A percentile compares a stretch with the other conserved stretches of the same genome.
Conservation (phyloP, 441 rosid genomes). For the Mallotus repandus region DNA sequence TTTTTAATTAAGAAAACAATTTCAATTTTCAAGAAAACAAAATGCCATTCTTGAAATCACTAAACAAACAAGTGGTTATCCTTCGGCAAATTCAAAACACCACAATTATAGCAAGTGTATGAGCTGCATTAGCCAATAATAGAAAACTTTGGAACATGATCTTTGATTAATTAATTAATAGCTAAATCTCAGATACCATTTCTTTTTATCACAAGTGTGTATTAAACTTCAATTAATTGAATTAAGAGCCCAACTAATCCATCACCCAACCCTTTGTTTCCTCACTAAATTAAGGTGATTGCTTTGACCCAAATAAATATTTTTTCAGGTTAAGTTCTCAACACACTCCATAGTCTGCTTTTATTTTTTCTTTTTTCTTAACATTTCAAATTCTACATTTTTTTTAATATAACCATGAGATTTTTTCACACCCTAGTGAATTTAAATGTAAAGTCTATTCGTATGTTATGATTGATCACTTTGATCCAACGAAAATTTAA, state of each 20-base stretch:
- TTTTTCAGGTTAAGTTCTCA: neutral
- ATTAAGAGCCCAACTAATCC: constrained; percentile 1
- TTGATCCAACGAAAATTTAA: no score
- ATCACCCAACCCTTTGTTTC: neutral
- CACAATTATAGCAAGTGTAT: neutral
- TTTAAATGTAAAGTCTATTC: no score
- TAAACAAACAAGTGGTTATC: neutral
- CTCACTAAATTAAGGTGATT: neutral
- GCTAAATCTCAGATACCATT: neutral
- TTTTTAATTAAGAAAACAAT: neutral
- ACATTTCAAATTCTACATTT: no score
- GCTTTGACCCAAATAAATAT: neutral
- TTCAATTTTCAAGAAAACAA: neutral
- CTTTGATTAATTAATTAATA: no score
- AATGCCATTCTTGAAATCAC: neutral
- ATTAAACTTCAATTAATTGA: neutral
- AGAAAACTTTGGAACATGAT: no score
- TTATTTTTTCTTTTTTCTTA: no score
- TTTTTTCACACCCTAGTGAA: no score
- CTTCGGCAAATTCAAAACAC: neutral
- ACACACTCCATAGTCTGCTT: neutral
- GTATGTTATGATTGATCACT: no score
- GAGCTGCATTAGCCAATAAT: neutral
- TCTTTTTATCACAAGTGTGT: neutral
- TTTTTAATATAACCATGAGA: no score